A percentile compares a stretch with the other conserved stretches of the same genome.
Conservation (phyloP, 2,329 filamentous ascomycete genomes). For the Fusarium sp. region DNA sequence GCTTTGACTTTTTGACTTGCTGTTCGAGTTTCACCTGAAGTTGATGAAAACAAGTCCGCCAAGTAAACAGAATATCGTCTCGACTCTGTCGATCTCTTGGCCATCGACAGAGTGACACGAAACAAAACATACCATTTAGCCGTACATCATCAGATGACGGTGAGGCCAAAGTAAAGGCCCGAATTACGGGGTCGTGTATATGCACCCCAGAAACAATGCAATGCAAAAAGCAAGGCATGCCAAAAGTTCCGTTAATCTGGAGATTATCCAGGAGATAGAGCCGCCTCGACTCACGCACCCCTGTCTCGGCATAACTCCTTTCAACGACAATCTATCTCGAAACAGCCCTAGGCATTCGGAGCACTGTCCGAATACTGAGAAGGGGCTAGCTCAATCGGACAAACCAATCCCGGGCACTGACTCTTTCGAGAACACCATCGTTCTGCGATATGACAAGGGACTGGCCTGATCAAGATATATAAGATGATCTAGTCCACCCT, state of each 20-base stretch:
- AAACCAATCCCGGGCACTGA: background rate
- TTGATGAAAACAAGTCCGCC: background rate
- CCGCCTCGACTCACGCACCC: background rate
- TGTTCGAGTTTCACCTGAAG: background rate
- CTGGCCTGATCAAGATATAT: background rate
- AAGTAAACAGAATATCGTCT: background rate
- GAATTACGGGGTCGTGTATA: background rate
- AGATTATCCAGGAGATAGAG: background rate
- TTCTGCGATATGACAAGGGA: background rate
- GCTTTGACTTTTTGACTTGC: background rate
- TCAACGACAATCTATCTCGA: background rate
- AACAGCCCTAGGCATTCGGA: conserved; percentile 1
- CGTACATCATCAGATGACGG: background rate
- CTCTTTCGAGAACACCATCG: background rate
- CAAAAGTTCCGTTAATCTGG: background rate
- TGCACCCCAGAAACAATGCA: background rate
- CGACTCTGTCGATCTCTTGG: background rate
- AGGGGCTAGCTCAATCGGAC: background rate
- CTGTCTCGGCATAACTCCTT: background rate
- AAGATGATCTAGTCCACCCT: background rate
- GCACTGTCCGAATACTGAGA: background rate
- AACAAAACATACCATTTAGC: background rate
- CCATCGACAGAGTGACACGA: background rate
- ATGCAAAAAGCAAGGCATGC: background rate
- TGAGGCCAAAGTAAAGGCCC: background rate